phyloP scores from a whole-genome alignment of 371 early-diverging fungal species.

The Mortierella sp. region DNA sequence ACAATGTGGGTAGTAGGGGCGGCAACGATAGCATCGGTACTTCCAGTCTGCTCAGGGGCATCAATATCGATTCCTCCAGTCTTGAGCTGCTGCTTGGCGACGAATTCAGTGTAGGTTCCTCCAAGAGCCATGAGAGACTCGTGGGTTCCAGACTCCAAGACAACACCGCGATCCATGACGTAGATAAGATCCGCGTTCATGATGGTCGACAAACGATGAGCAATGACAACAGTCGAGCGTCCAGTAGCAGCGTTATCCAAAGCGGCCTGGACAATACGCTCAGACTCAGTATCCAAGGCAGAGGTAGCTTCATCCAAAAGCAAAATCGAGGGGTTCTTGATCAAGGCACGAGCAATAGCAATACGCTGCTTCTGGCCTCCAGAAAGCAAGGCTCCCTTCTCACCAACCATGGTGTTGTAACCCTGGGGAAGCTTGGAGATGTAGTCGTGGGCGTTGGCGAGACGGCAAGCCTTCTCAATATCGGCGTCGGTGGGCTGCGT shows the following conservation, averaged over 20 bases:
- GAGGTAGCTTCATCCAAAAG: constrained; percentile 97
- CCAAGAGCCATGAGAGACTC: constrained; percentile 65
- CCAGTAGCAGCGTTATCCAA: constrained; percentile 81
- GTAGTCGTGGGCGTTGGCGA: constrained; percentile 85
- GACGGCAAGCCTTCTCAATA: constrained; percentile 70
- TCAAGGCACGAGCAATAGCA: constrained; percentile 90
- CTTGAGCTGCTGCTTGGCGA: constrained; percentile 57
- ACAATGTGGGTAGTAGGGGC: constrained; percentile 30
- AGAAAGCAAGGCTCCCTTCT: constrained; percentile 80
- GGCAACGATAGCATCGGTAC: background rate
- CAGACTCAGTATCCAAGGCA: constrained; percentile 91
- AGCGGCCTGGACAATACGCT: constrained; percentile 90
- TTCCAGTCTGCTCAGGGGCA: constrained; percentile 16
- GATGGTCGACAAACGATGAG: constrained; percentile 83
- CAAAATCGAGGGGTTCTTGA: constrained; percentile 87
- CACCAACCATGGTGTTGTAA: constrained; percentile 86
- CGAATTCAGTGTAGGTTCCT: constrained; percentile 68
- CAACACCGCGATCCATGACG: constrained; percentile 78
- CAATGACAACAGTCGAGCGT: constrained; percentile 76
- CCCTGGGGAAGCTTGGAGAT: constrained; percentile 81
- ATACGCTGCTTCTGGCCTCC: constrained; percentile 93
- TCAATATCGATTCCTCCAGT: constrained; percentile 48
- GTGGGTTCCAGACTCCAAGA: constrained; percentile 82
- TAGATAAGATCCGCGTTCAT: constrained; percentile 89
- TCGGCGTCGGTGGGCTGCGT: constrained; percentile 59